These are phyloP conservation scores for Dictyostelium brefeldianum DNA, from an alignment of 78 protist species.

Conservation along the genomic window DNA sequence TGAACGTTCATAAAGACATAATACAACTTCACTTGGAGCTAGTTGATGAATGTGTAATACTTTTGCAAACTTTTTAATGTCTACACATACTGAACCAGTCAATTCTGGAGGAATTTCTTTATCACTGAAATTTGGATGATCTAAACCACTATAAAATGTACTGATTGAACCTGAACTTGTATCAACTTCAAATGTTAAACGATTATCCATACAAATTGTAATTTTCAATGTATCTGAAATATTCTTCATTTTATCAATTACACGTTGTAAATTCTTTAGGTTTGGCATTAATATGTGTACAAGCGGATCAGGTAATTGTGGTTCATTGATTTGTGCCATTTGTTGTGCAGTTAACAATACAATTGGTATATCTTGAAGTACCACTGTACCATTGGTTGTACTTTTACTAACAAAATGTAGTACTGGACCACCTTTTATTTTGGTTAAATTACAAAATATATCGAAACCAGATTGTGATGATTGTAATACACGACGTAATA, in stretches of 20 bases:
- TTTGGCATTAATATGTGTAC: constrained; percentile 19
- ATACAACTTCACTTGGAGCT: constrained; percentile 46
- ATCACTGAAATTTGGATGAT: constrained; percentile 4
- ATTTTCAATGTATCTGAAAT: constrained; percentile 49
- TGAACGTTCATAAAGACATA: constrained; percentile 32
- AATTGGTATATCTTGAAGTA: constrained; percentile 58
- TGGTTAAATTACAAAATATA: constrained; percentile 1
- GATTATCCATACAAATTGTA: neutral
- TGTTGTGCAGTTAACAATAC: constrained; percentile 34
- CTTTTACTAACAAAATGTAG: constrained; percentile 13
- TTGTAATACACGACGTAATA: constrained; percentile 37
- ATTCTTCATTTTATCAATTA: constrained; percentile 53
- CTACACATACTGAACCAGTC: constrained; percentile 16
- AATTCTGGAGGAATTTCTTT: neutral
- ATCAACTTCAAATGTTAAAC: constrained; percentile 15
- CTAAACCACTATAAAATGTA: constrained; percentile 36
- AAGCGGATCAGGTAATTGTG: constrained; percentile 6
- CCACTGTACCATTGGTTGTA: neutral
- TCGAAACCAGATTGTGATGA: constrained; percentile 8
- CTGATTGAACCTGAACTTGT: constrained; percentile 47
- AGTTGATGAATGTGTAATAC: constrained; percentile 36
- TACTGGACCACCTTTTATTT: constrained; percentile 15
- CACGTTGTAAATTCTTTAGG: constrained; percentile 32
- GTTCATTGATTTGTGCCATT: constrained; percentile 43
- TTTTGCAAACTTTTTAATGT: constrained; percentile 53